phyloP scores from a whole-genome alignment of 2,329 filamentous ascomycete species.

The Chrysoporthe cubensis region DNA sequence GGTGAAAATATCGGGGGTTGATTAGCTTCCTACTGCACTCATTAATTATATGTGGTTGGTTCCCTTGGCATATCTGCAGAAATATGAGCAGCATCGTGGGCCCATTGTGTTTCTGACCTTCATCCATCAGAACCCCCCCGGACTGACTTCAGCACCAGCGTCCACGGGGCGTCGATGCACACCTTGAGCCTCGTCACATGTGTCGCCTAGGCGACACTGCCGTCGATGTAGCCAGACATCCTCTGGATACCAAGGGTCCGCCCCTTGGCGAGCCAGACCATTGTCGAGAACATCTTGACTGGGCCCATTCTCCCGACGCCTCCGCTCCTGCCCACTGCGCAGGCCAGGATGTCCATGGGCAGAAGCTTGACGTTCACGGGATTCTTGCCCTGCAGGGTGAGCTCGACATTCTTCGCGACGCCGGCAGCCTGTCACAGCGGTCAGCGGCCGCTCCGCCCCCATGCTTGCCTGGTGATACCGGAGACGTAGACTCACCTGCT shows the following conservation, averaged over 20 bases:
- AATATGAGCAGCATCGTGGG: too few species aligned
- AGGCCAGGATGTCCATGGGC: slow-evolving; percentile 53
- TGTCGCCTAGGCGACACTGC: slow-evolving; percentile 49
- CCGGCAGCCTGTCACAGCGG: slow-evolving; percentile 44
- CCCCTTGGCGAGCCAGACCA: slow-evolving; percentile 57
- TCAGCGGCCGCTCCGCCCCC: background rate
- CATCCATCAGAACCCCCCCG: too few species aligned
- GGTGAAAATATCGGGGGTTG: too few species aligned
- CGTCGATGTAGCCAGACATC: slow-evolving; percentile 51
- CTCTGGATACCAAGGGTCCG: slow-evolving; percentile 52
- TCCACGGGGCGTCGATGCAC: background rate
- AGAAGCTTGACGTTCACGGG: slow-evolving; percentile 51
- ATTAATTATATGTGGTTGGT: too few species aligned
- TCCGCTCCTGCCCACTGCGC: slow-evolving; percentile 53
- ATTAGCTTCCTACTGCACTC: too few species aligned
- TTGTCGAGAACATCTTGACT: slow-evolving; percentile 54
- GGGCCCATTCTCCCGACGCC: slow-evolving; percentile 53
- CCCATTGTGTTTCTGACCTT: too few species aligned
- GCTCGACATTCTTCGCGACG: slow-evolving; percentile 58
- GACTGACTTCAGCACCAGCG: too few species aligned
- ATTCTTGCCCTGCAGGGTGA: slow-evolving; percentile 48
- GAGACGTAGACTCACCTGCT: slow-evolving; percentile 46
- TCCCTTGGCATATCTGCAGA: too few species aligned
- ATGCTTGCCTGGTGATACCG: background rate
- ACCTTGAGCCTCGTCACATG: background rate